A percentile compares a stretch with the other conserved stretches of the same genome.
Evolutionary conservation across 2,329 filamentous ascomycete species (phyloP).

Genomic region (Bisporella sp.): DNA sequence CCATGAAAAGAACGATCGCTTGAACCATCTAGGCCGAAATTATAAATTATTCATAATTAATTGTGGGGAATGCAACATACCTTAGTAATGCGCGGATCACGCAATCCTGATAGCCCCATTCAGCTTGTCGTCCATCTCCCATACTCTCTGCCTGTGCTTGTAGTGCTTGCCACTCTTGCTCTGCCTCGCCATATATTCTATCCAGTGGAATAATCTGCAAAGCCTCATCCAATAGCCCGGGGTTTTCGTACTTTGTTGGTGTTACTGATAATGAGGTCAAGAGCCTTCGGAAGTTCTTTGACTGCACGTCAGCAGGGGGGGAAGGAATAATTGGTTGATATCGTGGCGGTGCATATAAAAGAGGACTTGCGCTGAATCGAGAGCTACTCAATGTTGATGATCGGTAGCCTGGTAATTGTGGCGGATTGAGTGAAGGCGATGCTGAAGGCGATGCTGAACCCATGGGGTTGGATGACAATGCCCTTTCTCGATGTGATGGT

Average conservation of each 20-base stretch:
- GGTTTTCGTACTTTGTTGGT: slow-evolving; percentile 93
- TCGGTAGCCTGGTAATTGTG: slow-evolving; percentile 29
- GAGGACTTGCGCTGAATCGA: slow-evolving; percentile 34
- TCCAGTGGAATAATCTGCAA: slow-evolving; percentile 80
- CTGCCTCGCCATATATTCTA: slow-evolving; percentile 85
- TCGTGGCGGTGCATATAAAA: slow-evolving; percentile 53
- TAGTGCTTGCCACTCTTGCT: slow-evolving; percentile 85
- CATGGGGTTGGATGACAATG: not conserved
- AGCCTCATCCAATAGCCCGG: slow-evolving; percentile 86
- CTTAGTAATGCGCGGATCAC: slow-evolving; percentile 81
- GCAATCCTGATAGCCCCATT: slow-evolving; percentile 98
- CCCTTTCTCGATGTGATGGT: not conserved
- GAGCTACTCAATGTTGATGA: slow-evolving; percentile 31
- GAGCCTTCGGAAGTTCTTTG: slow-evolving; percentile 72
- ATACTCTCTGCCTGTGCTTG: slow-evolving; percentile 83
- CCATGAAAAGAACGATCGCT: slow-evolving; percentile 89
- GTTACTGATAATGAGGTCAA: slow-evolving; percentile 81
- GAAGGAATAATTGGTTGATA: slow-evolving; percentile 67
- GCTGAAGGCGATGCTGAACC: slow-evolving; percentile 26
- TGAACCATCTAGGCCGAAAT: slow-evolving; percentile 69
- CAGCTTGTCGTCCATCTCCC: slow-evolving; percentile 69
- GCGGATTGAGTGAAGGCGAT: slow-evolving; percentile 20
- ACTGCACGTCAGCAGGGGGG: slow-evolving; percentile 64
- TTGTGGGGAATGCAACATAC: slow-evolving; percentile 38
- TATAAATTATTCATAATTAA: slow-evolving; percentile 7